Evolutionary conservation across 2,329 filamentous ascomycete genomes (phyloP).

Genomic region (Acrodontium crateriforme): DNA sequence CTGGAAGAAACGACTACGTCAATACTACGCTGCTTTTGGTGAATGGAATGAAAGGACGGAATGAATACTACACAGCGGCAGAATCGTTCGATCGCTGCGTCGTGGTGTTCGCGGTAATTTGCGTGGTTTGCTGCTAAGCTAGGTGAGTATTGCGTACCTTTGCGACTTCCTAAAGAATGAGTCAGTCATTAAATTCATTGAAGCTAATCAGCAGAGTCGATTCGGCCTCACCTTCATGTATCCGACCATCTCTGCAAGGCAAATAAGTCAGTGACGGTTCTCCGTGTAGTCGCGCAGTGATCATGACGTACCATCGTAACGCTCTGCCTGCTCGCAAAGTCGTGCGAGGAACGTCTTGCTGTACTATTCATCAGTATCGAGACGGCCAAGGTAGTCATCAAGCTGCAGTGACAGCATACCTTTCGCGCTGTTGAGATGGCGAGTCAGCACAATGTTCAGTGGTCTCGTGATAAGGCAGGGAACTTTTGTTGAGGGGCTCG

Average conservation of each 20-base stretch:
- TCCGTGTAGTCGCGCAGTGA: constrained; percentile 1
- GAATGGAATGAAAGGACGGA: neutral
- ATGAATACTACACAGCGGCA: neutral
- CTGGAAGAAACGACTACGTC: constrained; percentile 30
- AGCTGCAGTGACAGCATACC: constrained; percentile 22
- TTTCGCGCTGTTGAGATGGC: constrained; percentile 34
- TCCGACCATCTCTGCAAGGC: constrained; percentile 70
- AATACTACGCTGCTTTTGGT: constrained; percentile 1
- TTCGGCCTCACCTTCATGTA: constrained; percentile 73
- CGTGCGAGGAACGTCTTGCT: constrained; percentile 99
- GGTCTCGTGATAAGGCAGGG: neutral
- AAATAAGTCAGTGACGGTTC: constrained; percentile 14
- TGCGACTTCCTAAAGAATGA: constrained; percentile 63
- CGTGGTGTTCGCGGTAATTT: no score
- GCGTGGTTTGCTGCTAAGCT: no score
- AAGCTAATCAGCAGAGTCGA: neutral
- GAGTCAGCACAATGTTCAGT: constrained; percentile 20
- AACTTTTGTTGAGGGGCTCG: constrained; percentile 18
- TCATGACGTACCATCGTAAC: constrained; percentile 70
- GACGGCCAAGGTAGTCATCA: constrained; percentile 5
- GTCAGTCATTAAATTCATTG: constrained; percentile 19
- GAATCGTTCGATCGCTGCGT: no score
- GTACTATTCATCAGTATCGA: constrained; percentile 30
- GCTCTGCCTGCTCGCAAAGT: constrained; percentile 99
- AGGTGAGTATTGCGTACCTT: constrained; percentile 45